Evolutionary conservation across 164 flowering plant species (phyloP).

Genomic region (Magnolia kwangsiensis): DNA sequence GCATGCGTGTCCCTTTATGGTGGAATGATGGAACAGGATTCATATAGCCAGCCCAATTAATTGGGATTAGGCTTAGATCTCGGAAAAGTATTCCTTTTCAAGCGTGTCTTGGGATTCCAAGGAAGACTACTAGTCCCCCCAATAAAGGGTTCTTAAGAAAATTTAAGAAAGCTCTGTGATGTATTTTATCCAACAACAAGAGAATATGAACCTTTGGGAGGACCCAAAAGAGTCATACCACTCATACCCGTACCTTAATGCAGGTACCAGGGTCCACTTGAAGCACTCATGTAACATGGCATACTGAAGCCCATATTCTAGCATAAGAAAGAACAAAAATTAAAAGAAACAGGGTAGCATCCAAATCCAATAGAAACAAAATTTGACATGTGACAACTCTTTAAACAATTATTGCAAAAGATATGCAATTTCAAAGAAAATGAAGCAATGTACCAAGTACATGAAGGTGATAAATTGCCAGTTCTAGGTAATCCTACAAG

Average conservation of each 20-base stretch:
- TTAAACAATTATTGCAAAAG: background rate
- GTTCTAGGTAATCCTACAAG: background rate
- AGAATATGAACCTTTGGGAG: slow-evolving; percentile 4
- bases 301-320: slow-evolving; percentile 1
- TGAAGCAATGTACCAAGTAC: background rate
- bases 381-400: background rate
- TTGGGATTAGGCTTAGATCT: background rate
- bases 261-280: slow-evolving; percentile 5
- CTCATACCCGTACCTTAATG: background rate
- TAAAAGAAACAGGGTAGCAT: background rate
- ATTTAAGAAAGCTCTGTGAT: background rate
- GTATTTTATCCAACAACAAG: slow-evolving; percentile 1
- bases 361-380: background rate
- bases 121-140: no score
- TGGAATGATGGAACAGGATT: no score
- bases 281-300: background rate
- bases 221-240: slow-evolving; percentile 5
- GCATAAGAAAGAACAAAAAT: slow-evolving; percentile 1
- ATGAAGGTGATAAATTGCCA: background rate
- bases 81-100: background rate
- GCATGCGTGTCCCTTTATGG: no score
- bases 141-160: no score
- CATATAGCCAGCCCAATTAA: no score
- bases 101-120: no score
- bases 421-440: slow-evolving; percentile 2